Evolutionary conservation across 1,139 yeast species (phyloP), one percentile per base, ranked within the genome.

Genomic region (Hyphopichia burtonii): DNA sequence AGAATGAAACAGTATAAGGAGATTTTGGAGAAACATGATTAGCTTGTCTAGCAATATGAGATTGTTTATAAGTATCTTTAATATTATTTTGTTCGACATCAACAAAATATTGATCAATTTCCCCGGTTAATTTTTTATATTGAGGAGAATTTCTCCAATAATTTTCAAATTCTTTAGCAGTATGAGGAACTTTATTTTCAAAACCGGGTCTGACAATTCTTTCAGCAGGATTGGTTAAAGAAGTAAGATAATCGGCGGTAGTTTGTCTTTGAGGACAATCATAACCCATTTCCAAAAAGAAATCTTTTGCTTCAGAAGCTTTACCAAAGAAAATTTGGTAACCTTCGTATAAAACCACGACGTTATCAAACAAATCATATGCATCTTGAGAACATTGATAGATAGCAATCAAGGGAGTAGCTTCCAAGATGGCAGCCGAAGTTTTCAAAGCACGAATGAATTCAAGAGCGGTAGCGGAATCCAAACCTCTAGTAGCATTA

Each of bases 381-480:
- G 86, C 86, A 56, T 80, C 86, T 65, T 85, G 89, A 27, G 89
- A 82, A 52, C 91, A 87, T 66, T 87, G 96, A 62, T 87, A 87
- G 45, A 87, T 82, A 22, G 96, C 89, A 48, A 88, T 85, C 38
- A 86, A 66, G 1, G 89, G 80, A 22, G 91, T 75, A 14, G 80
- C 71, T 27, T 76, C 76, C 43, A 79, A 65, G 41, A 85, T 64
- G 31, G 76, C 68, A 3, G 94, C 85, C 22, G 80, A 71, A 7
- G 82, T 76, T 53, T 83, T 82, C 51, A 87, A 66, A 23, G 91
- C 83, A 54, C 80, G 74, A 43, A 82, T 74, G 52, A 86, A 87
- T 63, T 87, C 95, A 45, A 85, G 67, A 2, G 84, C 83, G 23
- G 83, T 77, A 11, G 83, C 80, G 4, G 83, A 71, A 59, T 79